These are phyloP conservation scores for Colletotrichum gigasporum DNA, from an alignment of 2,329 filamentous ascomycete species.

Conservation along the genomic window DNA sequence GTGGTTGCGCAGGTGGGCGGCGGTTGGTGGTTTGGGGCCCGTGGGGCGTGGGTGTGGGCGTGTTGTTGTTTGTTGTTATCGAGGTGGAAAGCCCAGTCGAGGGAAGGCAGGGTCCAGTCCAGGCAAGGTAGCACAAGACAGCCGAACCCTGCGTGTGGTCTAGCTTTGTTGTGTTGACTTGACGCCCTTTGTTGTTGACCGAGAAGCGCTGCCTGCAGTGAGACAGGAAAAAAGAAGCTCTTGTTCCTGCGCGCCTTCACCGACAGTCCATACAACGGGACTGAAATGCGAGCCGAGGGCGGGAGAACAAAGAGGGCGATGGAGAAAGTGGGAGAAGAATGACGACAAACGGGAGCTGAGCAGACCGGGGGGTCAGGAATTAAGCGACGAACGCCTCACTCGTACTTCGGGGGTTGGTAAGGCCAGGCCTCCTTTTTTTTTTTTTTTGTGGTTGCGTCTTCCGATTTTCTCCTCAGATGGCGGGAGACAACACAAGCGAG, in stretches of 20 bases:
- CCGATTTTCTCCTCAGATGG: neutral
- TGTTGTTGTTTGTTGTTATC: conserved; percentile 22
- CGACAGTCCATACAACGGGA: conserved; percentile 1
- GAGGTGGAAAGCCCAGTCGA: too few relatives aligned
- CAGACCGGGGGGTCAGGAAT: conserved; percentile 11
- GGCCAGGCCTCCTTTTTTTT: neutral
- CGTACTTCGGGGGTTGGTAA: neutral
- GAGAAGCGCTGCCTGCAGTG: conserved; percentile 8
- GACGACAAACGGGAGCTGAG: conserved; percentile 28
- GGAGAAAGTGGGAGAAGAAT: conserved; percentile 23
- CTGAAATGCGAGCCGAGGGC: neutral
- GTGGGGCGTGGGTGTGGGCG: conserved; percentile 16
- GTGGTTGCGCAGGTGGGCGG: neutral
- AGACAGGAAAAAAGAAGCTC: neutral
- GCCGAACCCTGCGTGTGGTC: neutral
- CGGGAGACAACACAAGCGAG: neutral
- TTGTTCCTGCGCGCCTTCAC: neutral
- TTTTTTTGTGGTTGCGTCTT: too few relatives aligned
- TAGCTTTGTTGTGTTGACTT: conserved; percentile 2
- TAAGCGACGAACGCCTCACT: conserved; percentile 27
- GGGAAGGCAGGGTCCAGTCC: conserved; percentile 15
- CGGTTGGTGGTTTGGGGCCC: conserved; percentile 5
- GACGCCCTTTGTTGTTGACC: conserved; percentile 25
- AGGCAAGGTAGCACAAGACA: conserved; percentile 6
- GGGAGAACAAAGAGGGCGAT: conserved; percentile 5